Conservation (phyloP, 495 filamentous ascomycete species). For the Antarctomyces pellizariae region DNA sequence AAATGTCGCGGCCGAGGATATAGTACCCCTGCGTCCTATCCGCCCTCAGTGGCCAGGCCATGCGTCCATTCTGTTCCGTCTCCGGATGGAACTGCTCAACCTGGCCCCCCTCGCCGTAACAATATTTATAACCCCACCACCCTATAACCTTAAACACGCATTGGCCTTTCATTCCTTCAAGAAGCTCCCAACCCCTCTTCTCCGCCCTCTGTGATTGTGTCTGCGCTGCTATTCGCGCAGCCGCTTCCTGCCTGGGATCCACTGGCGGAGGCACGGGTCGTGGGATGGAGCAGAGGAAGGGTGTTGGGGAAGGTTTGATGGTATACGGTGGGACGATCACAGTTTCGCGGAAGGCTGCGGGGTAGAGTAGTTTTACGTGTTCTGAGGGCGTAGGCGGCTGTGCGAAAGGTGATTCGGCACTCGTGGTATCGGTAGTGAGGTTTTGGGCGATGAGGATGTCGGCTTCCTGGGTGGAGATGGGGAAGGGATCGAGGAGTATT, state of each 20-base stretch:
- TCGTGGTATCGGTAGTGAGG: slow-evolving; percentile 6
- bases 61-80: slow-evolving; percentile 36
- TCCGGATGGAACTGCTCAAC: slow-evolving; percentile 85
- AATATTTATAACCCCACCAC: slow-evolving; percentile 97
- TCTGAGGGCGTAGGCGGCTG: background rate
- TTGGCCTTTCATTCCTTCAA: slow-evolving; percentile 60
- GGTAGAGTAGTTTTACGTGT: slow-evolving; percentile 5
- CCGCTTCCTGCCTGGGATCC: slow-evolving; percentile 35
- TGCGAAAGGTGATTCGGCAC: slow-evolving; percentile 7
- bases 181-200: slow-evolving; percentile 70
- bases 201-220: slow-evolving; percentile 70
- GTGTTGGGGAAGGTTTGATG: too few species aligned
- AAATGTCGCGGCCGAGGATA: slow-evolving; percentile 54
- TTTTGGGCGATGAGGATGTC: slow-evolving; percentile 8
- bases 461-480: slow-evolving; percentile 5
- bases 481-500: slow-evolving; percentile 1
- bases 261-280: slow-evolving; percentile 31
- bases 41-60: slow-evolving; percentile 45
- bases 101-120: slow-evolving; percentile 65
- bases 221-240: slow-evolving; percentile 49
- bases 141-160: slow-evolving; percentile 82
- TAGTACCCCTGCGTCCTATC: slow-evolving; percentile 62
- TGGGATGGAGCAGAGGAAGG: slow-evolving; percentile 5
- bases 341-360: slow-evolving; percentile 8
- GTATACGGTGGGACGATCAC: too few species aligned